Percentiles rank a stretch among this genome's conserved stretches.
These are phyloP conservation scores for Phytophthora tentaculata DNA, from an alignment of 352 stramenopile genomes.

Conservation along the genomic window DNA sequence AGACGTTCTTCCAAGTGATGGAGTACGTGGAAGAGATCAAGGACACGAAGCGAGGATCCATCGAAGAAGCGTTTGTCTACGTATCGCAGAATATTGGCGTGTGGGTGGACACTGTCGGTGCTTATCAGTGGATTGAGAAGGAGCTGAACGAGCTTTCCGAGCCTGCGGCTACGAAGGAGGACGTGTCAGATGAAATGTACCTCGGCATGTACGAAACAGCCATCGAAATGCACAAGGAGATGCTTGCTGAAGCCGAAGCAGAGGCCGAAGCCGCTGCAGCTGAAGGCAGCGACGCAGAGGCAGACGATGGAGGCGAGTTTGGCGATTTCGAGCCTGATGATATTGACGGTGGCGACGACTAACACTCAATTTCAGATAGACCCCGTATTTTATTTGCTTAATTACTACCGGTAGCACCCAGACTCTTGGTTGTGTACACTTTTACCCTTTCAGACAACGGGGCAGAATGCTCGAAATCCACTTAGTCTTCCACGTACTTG, in stretches of 20 bases:
- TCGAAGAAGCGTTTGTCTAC: conserved; percentile 88
- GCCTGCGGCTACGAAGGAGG: conserved; percentile 53
- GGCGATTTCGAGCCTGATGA: conserved; percentile 58
- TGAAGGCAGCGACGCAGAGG: conserved; percentile 39
- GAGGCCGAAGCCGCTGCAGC: conserved; percentile 36
- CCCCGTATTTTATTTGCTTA: conserved; percentile 25
- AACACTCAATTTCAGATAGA: conserved; percentile 31
- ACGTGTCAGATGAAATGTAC: conserved; percentile 83
- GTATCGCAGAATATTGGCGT: conserved; percentile 82
- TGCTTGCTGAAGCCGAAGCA: conserved; percentile 43
- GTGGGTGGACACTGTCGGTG: conserved; percentile 86
- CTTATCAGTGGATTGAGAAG: conserved; percentile 84
- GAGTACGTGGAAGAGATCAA: conserved; percentile 90
- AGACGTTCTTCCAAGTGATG: conserved; percentile 81
- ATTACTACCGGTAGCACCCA: too few species aligned
- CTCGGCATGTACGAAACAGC: conserved; percentile 88
- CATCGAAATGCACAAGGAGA: conserved; percentile 88
- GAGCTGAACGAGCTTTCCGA: conserved; percentile 64
- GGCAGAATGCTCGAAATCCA: too few species aligned
- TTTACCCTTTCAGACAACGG: neutral
- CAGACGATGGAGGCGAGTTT: conserved; percentile 52
- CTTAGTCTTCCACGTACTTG: conserved; percentile 95
- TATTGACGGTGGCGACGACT: conserved; percentile 61
- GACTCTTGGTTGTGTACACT: too few species aligned
- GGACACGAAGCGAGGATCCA: conserved; percentile 63